Conservation (phyloP, 2,329 filamentous ascomycete genomes). For the Akanthomyces muscarius region DNA sequence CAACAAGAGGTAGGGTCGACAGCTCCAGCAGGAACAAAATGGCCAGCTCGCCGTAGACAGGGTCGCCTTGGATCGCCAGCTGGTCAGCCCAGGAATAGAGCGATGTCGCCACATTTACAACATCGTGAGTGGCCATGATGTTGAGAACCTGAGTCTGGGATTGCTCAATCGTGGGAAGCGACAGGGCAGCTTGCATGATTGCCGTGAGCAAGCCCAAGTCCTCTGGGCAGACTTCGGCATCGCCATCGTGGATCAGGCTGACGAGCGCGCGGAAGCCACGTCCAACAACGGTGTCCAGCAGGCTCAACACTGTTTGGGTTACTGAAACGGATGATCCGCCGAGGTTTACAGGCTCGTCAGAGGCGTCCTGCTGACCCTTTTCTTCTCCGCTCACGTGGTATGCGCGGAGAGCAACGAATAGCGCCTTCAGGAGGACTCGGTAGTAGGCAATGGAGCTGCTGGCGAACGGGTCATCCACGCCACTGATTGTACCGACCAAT, state of each 20-base stretch:
- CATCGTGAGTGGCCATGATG: slow-evolving; percentile 66
- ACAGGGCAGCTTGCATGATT: slow-evolving; percentile 78
- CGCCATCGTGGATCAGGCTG: slow-evolving; percentile 73
- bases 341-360: slow-evolving; percentile 31
- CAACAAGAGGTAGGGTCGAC: slow-evolving; percentile 73
- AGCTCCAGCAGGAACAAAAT: slow-evolving; percentile 84
- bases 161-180: slow-evolving; percentile 70
- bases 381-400: slow-evolving; percentile 39
- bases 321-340: slow-evolving; percentile 41
- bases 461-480: slow-evolving; percentile 51
- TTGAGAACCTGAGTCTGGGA: slow-evolving; percentile 67
- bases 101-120: slow-evolving; percentile 75
- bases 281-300: slow-evolving; percentile 74
- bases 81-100: slow-evolving; percentile 93
- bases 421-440: slow-evolving; percentile 74
- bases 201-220: slow-evolving; percentile 86
- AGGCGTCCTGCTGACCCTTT: slow-evolving; percentile 15
- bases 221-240: slow-evolving; percentile 59
- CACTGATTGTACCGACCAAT: slow-evolving; percentile 49
- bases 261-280: slow-evolving; percentile 80
- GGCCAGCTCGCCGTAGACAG: slow-evolving; percentile 89
- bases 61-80: slow-evolving; percentile 72
- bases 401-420: slow-evolving; percentile 76
- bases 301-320: slow-evolving; percentile 66
- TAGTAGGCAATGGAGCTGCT: slow-evolving; percentile 64